Conservation (phyloP, 2,329 filamentous ascomycete genomes). For the Biscogniauxia mediterranea region DNA sequence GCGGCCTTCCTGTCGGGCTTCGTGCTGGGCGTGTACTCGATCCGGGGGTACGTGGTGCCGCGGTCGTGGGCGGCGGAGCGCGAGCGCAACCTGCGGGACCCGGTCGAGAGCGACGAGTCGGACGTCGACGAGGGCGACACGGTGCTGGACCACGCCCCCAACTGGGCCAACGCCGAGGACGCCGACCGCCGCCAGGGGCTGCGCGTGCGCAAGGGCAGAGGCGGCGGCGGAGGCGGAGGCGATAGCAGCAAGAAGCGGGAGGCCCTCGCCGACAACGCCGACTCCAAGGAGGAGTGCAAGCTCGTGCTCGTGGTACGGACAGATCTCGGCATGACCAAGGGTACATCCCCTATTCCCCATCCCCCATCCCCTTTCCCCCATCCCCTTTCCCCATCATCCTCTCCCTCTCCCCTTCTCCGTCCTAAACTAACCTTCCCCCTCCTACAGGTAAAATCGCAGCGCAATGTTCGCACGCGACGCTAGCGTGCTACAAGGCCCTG, state of each 20-base stretch:
- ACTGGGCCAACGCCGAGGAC: slow-evolving; percentile 62
- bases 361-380: slow-evolving; percentile 1
- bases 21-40: slow-evolving; percentile 74
- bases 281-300: slow-evolving; percentile 78
- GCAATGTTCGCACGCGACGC: slow-evolving; percentile 91
- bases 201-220: slow-evolving; percentile 24
- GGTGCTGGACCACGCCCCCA: slow-evolving; percentile 63
- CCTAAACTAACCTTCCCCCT: slow-evolving; percentile 7
- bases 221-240: not conserved
- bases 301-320: slow-evolving; percentile 88
- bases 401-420: no score
- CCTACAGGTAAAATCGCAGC: slow-evolving; percentile 88
- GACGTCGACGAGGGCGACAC: slow-evolving; percentile 62
- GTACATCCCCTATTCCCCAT: no score
- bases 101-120: slow-evolving; percentile 67
- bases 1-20: slow-evolving; percentile 75
- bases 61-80: slow-evolving; percentile 56
- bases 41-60: slow-evolving; percentile 58
- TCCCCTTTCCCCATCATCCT: not conserved
- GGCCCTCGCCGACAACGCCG: slow-evolving; percentile 30
- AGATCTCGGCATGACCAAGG: slow-evolving; percentile 96
- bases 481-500: slow-evolving; percentile 93
- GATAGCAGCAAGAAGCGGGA: slow-evolving; percentile 13
- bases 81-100: slow-evolving; percentile 54
- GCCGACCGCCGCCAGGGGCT: slow-evolving; percentile 60